Evolutionary conservation across 306 rosid genomes (phyloP), one percentile per base, ranked within the genome.

Genomic region (Oxytropis ochrocephala): DNA sequence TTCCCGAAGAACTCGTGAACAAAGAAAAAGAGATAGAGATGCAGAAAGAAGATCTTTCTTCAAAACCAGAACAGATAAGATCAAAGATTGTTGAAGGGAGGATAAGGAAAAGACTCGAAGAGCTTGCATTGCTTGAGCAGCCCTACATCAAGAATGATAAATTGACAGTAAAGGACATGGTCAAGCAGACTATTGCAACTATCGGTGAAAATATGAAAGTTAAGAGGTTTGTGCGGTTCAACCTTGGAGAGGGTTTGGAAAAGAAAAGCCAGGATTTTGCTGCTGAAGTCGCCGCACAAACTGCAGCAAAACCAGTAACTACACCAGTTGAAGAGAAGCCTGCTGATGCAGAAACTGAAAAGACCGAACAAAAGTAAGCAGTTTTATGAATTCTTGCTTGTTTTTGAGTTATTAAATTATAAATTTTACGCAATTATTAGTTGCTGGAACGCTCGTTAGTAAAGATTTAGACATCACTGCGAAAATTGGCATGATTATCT

Each of bases 211-310:
- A 95, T 74, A 95, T 95, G 30, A 89, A 89, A 82, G 99, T 95
- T 46, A 91, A 84, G 75, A 91, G 99, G 72, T 95, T 91, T 74
- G 92, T 91, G 63, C 82, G 95, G 75, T 95, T 76, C 85, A 95
- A 89, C 76, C 97, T 95, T 50, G 99, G 99, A 57, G 99, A 95
- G 73, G 99, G 99, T 80, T 85, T 95, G 85, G 91, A 91, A 75
- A 95, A 95, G 87, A 89, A 83, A 84, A 95, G 95, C 70, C 97
- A 91, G 78, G 96, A 91, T 79, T 95, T 95, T 79, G 97, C 99
- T 60, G 99, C 97, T 19, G 99, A 95, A 79, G 99, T 95, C 59
- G 99, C 97, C 24, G 99, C 99, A 73, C 99, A 95, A 78, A 95
- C 99, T 62, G 74, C 91, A 5, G 95, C 96, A 58, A 87, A 85